Percentiles rank a stretch among this genome's conserved stretches.
Evolutionary conservation across 78 protist species (phyloP).

Genomic region (Chrysochromulina parva): DNA sequence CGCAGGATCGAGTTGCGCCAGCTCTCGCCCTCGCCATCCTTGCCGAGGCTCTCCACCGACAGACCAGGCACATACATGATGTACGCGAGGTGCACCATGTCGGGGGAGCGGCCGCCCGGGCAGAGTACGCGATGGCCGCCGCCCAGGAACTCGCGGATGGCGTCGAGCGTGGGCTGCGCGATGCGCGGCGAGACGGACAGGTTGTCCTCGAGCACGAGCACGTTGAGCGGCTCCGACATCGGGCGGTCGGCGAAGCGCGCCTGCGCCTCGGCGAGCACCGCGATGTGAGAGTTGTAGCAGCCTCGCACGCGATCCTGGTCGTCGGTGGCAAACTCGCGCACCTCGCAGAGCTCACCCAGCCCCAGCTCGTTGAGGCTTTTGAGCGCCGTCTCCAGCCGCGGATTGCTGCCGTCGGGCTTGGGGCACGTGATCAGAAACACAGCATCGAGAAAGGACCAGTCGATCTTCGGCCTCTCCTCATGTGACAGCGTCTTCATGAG

Average conservation of each 20-base stretch:
- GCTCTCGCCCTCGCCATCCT: background rate
- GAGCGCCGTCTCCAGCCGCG: background rate
- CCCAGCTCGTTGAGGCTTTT: background rate
- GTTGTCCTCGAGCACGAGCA: constrained; percentile 20
- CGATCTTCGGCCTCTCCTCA: background rate
- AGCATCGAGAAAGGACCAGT: background rate
- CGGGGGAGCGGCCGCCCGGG: background rate
- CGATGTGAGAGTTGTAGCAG: constrained; percentile 1
- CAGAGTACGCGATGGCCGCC: background rate
- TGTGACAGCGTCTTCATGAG: too few species aligned
- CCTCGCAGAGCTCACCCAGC: background rate
- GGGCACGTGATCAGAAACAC: constrained; percentile 9
- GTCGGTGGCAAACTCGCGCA: background rate
- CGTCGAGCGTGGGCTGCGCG: background rate
- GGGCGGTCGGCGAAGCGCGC: background rate
- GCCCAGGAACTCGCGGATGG: background rate
- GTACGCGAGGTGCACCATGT: constrained; percentile 10
- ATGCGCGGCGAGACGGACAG: background rate
- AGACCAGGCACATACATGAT: constrained; percentile 8
- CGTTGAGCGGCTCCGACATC: too few species aligned
- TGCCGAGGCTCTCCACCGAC: background rate
- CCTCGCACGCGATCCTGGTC: background rate
- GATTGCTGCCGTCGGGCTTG: background rate
- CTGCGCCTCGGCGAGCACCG: constrained; percentile 3
- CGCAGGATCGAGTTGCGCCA: background rate